These are phyloP conservation scores for Agrocybe chaxingu DNA, from an alignment of 768 basidiomycete genomes.

Conservation along the genomic window DNA sequence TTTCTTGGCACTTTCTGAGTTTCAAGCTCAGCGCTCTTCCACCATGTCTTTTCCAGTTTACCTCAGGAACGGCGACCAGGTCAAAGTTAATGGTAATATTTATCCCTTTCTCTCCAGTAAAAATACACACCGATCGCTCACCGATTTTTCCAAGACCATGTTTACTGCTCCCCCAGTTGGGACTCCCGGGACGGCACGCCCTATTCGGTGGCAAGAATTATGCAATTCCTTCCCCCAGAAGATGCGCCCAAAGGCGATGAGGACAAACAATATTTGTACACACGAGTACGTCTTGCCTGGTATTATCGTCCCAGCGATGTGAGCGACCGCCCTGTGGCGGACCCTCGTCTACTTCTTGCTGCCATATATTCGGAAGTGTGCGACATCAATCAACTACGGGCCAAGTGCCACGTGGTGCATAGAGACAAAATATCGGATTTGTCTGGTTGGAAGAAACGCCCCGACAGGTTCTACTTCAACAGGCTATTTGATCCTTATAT, in stretches of 20 bases:
- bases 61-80: constrained; percentile 81
- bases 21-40: constrained; percentile 28
- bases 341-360: constrained; percentile 88
- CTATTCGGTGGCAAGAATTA: constrained; percentile 93
- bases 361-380: constrained; percentile 96
- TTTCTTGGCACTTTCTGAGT: constrained; percentile 26
- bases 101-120: constrained; percentile 15
- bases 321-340: constrained; percentile 84
- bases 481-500: constrained; percentile 97
- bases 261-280: constrained; percentile 64
- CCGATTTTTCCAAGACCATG: constrained; percentile 76
- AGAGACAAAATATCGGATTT: constrained; percentile 94
- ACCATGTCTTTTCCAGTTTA: constrained; percentile 48
- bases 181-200: constrained; percentile 90
- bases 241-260: constrained; percentile 65
- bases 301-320: constrained; percentile 98
- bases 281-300: constrained; percentile 89
- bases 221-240: constrained; percentile 90
- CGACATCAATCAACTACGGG: constrained; percentile 91
- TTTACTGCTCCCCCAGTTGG: constrained; percentile 95
- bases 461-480: constrained; percentile 95
- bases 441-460: constrained; percentile 88
- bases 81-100: constrained; percentile 80
- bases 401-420: constrained; percentile 91
- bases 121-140: constrained; percentile 13